These are phyloP conservation scores for Metarhizium robertsii DNA, from an alignment of 2,329 filamentous ascomycete species.

Conservation along the genomic window DNA sequence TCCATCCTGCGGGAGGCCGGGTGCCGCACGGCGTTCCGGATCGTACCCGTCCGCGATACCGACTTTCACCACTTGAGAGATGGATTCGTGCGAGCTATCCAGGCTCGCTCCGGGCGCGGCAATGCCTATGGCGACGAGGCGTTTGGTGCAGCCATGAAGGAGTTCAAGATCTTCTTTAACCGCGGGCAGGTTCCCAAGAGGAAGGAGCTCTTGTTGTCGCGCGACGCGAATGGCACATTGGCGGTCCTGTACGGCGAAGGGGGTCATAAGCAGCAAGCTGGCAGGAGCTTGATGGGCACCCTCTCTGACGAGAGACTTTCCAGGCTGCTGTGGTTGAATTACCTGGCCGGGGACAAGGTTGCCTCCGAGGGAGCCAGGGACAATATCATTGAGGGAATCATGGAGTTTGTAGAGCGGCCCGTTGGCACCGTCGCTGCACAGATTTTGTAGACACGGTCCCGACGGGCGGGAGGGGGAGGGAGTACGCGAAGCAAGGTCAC, in stretches of 20 bases:
- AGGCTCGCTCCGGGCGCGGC: slow-evolving; percentile 55
- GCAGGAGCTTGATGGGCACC: slow-evolving; percentile 52
- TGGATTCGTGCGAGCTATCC: slow-evolving; percentile 80
- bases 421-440: slow-evolving; percentile 79
- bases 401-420: slow-evolving; percentile 80
- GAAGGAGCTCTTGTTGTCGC: slow-evolving; percentile 63
- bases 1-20: slow-evolving; percentile 55
- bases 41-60: slow-evolving; percentile 86
- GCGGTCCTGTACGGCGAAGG: slow-evolving; percentile 60
- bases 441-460: slow-evolving; percentile 38
- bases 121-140: slow-evolving; percentile 55
- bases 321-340: slow-evolving; percentile 79
- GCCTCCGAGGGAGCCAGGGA: slow-evolving; percentile 73
- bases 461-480: background rate
- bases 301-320: slow-evolving; percentile 74
- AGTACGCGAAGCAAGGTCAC: background rate
- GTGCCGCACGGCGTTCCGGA: slow-evolving; percentile 69
- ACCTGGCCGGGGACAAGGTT: slow-evolving; percentile 77
- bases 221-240: slow-evolving; percentile 57
- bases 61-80: slow-evolving; percentile 91
- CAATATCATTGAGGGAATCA: slow-evolving; percentile 77
- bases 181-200: slow-evolving; percentile 73
- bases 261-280: slow-evolving; percentile 33
- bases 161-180: slow-evolving; percentile 76
- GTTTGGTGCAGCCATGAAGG: slow-evolving; percentile 65